Evolutionary conservation across 163 green algal genomes (phyloP).

Genomic region (Smithsoniella earleae): DNA sequence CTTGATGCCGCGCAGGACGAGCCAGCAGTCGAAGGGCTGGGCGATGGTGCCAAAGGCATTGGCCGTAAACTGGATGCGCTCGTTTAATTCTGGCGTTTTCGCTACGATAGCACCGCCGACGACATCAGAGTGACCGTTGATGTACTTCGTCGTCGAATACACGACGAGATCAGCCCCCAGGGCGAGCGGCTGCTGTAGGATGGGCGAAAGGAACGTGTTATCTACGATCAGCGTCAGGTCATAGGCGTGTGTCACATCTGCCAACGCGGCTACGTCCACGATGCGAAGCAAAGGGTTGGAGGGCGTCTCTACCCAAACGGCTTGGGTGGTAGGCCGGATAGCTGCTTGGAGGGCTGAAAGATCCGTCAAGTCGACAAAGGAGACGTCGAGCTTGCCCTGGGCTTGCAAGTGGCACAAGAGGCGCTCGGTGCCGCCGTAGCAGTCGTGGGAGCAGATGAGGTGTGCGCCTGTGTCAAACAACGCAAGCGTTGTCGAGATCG

Average conservation of each 20-base stretch:
- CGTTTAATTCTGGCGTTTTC: not conserved
- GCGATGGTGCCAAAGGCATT: slow-evolving; percentile 8
- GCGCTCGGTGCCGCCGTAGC: slow-evolving; percentile 13
- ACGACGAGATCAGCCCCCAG: slow-evolving; percentile 28
- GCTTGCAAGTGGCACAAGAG: not conserved
- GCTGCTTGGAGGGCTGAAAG: not conserved
- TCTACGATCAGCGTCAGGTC: slow-evolving; percentile 4
- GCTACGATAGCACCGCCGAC: slow-evolving; percentile 8
- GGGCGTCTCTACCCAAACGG: slow-evolving; percentile 30
- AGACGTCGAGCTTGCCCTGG: not conserved
- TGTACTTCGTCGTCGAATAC: slow-evolving; percentile 29
- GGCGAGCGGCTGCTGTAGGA: not conserved
- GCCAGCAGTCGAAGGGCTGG: not conserved
- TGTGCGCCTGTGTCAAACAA: slow-evolving; percentile 2
- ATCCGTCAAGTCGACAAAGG: not conserved
- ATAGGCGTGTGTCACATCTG: not conserved
- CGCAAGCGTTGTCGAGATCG: not conserved
- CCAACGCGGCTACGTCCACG: not conserved
- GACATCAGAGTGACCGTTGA: slow-evolving; percentile 20
- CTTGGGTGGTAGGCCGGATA: no score
- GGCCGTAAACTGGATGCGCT: not conserved
- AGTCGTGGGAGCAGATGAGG: not conserved
- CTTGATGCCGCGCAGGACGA: slow-evolving; percentile 8
- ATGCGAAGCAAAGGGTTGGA: slow-evolving; percentile 28
- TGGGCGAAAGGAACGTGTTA: slow-evolving; percentile 28